phyloP scores from a whole-genome alignment of 2,329 filamentous ascomycete genomes.

The Aspergillus sojae region DNA sequence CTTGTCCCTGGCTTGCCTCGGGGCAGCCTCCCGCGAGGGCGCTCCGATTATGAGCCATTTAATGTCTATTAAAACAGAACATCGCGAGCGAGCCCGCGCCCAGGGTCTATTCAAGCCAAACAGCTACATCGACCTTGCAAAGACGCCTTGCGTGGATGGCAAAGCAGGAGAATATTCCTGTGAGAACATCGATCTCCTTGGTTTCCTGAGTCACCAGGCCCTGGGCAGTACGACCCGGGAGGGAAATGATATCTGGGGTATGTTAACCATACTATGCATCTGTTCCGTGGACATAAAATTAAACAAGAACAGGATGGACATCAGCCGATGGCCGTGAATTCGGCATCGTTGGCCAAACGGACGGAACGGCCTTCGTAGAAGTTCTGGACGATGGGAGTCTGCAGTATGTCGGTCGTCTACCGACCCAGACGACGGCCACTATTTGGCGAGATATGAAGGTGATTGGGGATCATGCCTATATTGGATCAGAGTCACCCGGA shows the following conservation, averaged over 20 bases:
- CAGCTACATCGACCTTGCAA: slow-evolving; percentile 14
- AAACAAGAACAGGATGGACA: slow-evolving; percentile 15
- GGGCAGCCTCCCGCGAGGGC: slow-evolving; percentile 13
- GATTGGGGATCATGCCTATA: slow-evolving; percentile 21
- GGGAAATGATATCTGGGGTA: slow-evolving; percentile 25
- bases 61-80: slow-evolving; percentile 18
- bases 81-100: slow-evolving; percentile 15
- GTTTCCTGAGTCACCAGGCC: slow-evolving; percentile 23
- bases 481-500: slow-evolving; percentile 20
- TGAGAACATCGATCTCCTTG: slow-evolving; percentile 18
- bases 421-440: slow-evolving; percentile 18
- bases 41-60: slow-evolving; percentile 18
- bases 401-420: slow-evolving; percentile 20
- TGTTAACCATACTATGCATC: neutral
- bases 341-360: slow-evolving; percentile 22
- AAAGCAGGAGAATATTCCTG: slow-evolving; percentile 23
- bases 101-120: slow-evolving; percentile 18
- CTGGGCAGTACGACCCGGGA: slow-evolving; percentile 23
- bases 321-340: slow-evolving; percentile 21
- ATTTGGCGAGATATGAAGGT: slow-evolving; percentile 23
- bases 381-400: slow-evolving; percentile 18
- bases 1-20: slow-evolving; percentile 12
- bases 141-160: slow-evolving; percentile 14
- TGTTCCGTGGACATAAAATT: neutral
- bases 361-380: slow-evolving; percentile 22